Percentiles rank a stretch among this genome's conserved stretches.
Evolutionary conservation across 257 asterid genomes (phyloP).

Genomic region (Mitragyna speciosa): DNA sequence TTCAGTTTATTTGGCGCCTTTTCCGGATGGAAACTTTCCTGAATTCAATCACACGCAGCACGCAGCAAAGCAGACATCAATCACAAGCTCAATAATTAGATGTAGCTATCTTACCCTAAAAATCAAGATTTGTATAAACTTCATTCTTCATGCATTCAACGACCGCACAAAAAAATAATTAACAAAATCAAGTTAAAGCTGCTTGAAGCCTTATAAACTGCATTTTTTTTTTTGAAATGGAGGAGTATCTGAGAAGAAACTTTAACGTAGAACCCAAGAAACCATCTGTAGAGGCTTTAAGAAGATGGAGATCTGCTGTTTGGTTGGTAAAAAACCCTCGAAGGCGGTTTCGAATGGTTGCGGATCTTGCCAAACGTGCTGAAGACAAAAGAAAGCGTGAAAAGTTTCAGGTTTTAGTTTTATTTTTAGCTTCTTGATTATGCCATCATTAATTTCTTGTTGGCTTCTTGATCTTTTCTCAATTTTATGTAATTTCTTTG

Average conservation of each 20-base stretch:
- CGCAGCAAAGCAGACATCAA: neutral
- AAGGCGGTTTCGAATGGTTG: constrained; percentile 82
- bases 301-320: constrained; percentile 75
- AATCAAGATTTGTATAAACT: neutral
- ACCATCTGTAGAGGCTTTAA: constrained; percentile 67
- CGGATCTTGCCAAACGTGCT: constrained; percentile 83
- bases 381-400: constrained; percentile 56
- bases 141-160: neutral
- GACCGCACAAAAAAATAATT: neutral
- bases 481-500: no score
- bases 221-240: constrained; percentile 34
- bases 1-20: constrained; percentile 18
- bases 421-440: neutral
- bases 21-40: constrained; percentile 21
- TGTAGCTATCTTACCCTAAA: neutral
- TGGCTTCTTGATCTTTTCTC: neutral
- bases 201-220: neutral
- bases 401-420: constrained; percentile 48
- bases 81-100: neutral
- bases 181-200: neutral
- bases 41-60: neutral
- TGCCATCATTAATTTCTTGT: no score
- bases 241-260: constrained; percentile 58
- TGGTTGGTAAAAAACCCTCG: constrained; percentile 86
- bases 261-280: constrained; percentile 64